Conservation (phyloP, 768 basidiomycete genomes). For the Russula virescens region DNA sequence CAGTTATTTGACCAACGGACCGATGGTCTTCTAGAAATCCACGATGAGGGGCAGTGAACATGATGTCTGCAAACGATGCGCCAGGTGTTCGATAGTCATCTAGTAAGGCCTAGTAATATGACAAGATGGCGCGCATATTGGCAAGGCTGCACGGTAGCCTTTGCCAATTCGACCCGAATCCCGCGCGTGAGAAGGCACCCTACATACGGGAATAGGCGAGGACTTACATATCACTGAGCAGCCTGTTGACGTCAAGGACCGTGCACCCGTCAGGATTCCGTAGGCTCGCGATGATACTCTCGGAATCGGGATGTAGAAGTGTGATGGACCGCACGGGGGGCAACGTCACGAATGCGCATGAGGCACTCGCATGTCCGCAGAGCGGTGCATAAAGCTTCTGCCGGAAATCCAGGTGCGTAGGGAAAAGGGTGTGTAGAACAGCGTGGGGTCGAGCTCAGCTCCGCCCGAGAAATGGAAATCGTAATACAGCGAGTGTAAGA, state of each 20-base stretch:
- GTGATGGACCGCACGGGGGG: conserved; percentile 23
- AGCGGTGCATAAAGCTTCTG: conserved; percentile 23
- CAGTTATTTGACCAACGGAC: conserved; percentile 4
- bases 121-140: conserved; percentile 22
- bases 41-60: conserved; percentile 12
- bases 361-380: conserved; percentile 18
- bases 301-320: conserved; percentile 15
- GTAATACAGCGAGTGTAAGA: conserved; percentile 23
- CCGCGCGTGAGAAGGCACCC: too few relatives aligned
- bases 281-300: conserved; percentile 21
- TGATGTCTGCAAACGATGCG: conserved; percentile 13
- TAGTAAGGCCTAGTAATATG: conserved; percentile 22
- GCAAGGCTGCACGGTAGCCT: conserved; percentile 20
- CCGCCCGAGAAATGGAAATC: conserved; percentile 22
- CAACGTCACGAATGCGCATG: conserved; percentile 20
- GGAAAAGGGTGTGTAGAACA: conserved; percentile 18
- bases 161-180: not conserved
- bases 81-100: conserved; percentile 15
- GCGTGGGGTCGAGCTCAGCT: conserved; percentile 19
- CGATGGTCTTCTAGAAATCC: conserved; percentile 23
- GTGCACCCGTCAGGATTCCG: conserved; percentile 24
- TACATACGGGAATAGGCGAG: too few relatives aligned
- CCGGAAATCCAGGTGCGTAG: conserved; percentile 22
- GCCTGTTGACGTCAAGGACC: conserved; percentile 24
- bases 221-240: conserved; percentile 24